A percentile compares a stretch with the other conserved stretches of the same genome.
These are phyloP conservation scores for Kokia cookei DNA, from an alignment of 441 rosid genomes.

Conservation along the genomic window DNA sequence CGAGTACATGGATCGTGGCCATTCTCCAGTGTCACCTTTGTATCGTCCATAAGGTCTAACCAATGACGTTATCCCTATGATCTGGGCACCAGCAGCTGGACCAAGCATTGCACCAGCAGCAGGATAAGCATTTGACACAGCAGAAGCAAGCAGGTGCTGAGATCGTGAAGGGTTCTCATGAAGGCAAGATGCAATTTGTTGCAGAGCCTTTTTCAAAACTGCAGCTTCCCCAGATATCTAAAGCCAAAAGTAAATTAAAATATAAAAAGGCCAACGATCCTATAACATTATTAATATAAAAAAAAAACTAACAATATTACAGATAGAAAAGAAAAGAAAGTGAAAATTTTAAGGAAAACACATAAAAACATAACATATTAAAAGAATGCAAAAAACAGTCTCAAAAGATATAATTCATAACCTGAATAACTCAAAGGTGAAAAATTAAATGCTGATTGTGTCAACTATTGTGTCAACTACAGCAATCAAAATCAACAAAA, in stretches of 20 bases:
- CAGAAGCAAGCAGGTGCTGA: conserved; percentile 71
- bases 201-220: conserved; percentile 77
- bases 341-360: background rate
- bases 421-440: background rate
- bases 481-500: background rate
- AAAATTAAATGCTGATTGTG: background rate
- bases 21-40: conserved; percentile 71
- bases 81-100: conserved; percentile 45
- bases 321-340: background rate
- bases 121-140: conserved; percentile 41
- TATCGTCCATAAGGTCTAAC: conserved; percentile 78
- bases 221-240: conserved; percentile 86
- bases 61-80: conserved; percentile 75
- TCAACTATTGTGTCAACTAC: background rate
- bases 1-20: conserved; percentile 76
- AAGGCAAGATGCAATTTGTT: conserved; percentile 77
- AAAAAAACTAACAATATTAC: background rate
- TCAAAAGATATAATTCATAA: background rate
- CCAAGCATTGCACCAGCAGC: conserved; percentile 51
- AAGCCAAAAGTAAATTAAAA: conserved; percentile 3
- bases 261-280: background rate
- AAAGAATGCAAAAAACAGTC: background rate
- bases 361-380: background rate
- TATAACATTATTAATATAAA: background rate
- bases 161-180: conserved; percentile 91